These are phyloP conservation scores for Candida germanica DNA, from an alignment of 805 yeast species.

Conservation along the genomic window DNA sequence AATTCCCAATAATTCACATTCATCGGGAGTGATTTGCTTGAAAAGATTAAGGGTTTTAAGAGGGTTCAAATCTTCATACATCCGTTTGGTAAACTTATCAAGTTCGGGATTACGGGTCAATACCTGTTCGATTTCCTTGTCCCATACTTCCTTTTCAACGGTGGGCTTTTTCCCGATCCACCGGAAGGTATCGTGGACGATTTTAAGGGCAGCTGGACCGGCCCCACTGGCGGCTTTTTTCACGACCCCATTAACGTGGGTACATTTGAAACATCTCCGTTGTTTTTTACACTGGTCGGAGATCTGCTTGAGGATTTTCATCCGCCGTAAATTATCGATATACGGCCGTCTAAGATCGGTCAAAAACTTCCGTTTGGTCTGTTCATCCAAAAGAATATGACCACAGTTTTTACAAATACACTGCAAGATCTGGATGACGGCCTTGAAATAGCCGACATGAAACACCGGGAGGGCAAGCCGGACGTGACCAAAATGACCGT, in stretches of 20 bases:
- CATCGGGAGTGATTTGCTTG: slow-evolving; percentile 79
- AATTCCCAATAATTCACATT: slow-evolving; percentile 89
- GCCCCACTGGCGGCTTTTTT: slow-evolving; percentile 92
- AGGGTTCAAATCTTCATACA: slow-evolving; percentile 93
- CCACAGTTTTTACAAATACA: slow-evolving; percentile 90
- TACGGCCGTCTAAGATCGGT: slow-evolving; percentile 84
- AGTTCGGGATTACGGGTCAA: slow-evolving; percentile 78
- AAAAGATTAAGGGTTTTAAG: slow-evolving; percentile 82
- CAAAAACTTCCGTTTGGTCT: slow-evolving; percentile 62
- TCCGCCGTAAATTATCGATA: slow-evolving; percentile 85
- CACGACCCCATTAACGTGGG: slow-evolving; percentile 91
- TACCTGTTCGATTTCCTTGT: slow-evolving; percentile 77
- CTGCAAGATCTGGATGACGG: slow-evolving; percentile 83
- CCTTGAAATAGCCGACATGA: slow-evolving; percentile 95
- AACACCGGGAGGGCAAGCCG: slow-evolving; percentile 92
- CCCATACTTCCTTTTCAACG: slow-evolving; percentile 84
- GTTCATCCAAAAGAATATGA: slow-evolving; percentile 68
- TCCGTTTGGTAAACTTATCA: slow-evolving; percentile 80
- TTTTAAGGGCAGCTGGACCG: slow-evolving; percentile 90
- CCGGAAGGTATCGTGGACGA: slow-evolving; percentile 92
- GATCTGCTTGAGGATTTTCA: slow-evolving; percentile 80
- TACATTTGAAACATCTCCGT: slow-evolving; percentile 84
- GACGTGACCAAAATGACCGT: slow-evolving; percentile 97
- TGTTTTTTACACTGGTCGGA: slow-evolving; percentile 94
- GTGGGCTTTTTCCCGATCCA: slow-evolving; percentile 91